Percentiles rank a stretch among this genome's conserved stretches.
phyloP scores from a whole-genome alignment of 2,329 filamentous ascomycete genomes.

The Cordyceps militaris region DNA sequence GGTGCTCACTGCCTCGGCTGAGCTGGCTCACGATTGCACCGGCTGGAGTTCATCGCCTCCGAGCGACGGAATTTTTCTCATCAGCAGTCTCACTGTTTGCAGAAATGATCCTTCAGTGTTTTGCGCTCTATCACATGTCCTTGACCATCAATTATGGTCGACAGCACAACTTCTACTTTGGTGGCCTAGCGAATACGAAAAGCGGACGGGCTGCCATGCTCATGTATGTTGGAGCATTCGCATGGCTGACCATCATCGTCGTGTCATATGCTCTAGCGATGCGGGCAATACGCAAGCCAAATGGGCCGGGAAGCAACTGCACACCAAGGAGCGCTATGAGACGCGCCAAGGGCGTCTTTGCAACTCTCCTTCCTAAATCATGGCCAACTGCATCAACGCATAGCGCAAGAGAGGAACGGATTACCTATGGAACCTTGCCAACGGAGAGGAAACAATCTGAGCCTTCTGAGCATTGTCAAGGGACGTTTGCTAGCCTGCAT shows the following conservation, averaged over 20 bases:
- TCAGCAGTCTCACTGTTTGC: background rate
- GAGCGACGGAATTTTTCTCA: background rate
- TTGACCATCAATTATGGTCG: background rate
- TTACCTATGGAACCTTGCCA: background rate
- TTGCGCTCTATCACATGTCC: background rate
- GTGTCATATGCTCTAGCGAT: background rate
- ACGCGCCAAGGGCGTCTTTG: background rate
- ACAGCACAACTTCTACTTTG: background rate
- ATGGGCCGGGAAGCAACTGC: no score
- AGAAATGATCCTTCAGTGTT: background rate
- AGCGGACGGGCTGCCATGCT: background rate
- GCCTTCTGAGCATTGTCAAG: background rate
- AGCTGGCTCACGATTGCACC: background rate
- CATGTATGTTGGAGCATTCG: background rate
- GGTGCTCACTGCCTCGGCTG: background rate
- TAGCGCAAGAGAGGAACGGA: background rate
- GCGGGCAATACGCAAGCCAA: background rate
- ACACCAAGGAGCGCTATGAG: no score
- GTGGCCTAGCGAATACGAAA: background rate
- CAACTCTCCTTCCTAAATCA: background rate
- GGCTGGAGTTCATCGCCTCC: background rate
- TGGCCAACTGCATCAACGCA: background rate
- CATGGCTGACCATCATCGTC: background rate
- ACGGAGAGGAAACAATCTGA: background rate
- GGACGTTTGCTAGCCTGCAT: background rate